Conservation (phyloP, 2,329 filamentous ascomycete species). For the Cryphonectria parasitica region DNA sequence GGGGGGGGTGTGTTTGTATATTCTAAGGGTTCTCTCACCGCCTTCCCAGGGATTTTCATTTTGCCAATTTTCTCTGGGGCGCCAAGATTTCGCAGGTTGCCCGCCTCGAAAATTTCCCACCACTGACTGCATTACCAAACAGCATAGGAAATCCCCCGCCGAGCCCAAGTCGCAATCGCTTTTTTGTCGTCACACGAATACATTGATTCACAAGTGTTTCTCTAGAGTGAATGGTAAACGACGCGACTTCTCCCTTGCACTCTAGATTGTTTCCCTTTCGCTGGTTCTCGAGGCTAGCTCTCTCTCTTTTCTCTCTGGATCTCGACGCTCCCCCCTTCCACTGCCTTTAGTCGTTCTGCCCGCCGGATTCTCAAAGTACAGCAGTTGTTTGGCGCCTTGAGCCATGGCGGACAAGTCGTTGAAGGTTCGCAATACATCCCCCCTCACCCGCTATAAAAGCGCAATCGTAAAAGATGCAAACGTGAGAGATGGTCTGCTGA, state of each 20-base stretch:
- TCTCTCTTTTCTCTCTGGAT: not conserved
- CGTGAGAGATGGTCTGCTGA: conserved; percentile 18
- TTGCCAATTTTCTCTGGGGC: conserved; percentile 3
- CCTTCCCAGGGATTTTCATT: not conserved
- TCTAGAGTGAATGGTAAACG: not conserved
- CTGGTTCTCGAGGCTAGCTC: not conserved
- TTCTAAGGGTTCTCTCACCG: not conserved
- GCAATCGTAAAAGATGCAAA: not conserved
- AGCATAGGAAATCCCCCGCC: conserved; percentile 16
- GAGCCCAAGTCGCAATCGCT: conserved; percentile 19
- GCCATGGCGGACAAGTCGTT: conserved; percentile 35
- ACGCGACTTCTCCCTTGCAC: not conserved
- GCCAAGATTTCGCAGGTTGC: conserved; percentile 9
- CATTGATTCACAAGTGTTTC: not conserved
- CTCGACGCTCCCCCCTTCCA: not conserved
- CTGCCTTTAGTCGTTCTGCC: not conserved
- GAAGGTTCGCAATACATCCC: conserved; percentile 33
- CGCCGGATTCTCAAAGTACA: not conserved
- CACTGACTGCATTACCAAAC: conserved; percentile 8
- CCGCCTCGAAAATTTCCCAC: conserved; percentile 29
- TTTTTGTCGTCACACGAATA: conserved; percentile 31
- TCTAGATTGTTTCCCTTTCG: not conserved
- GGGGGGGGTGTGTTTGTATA: not conserved
- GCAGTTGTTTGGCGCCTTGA: not conserved
- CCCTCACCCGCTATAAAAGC: not conserved